phyloP scores from a whole-genome alignment of 2,329 filamentous ascomycete species.

The Aspergillus ibericus region DNA sequence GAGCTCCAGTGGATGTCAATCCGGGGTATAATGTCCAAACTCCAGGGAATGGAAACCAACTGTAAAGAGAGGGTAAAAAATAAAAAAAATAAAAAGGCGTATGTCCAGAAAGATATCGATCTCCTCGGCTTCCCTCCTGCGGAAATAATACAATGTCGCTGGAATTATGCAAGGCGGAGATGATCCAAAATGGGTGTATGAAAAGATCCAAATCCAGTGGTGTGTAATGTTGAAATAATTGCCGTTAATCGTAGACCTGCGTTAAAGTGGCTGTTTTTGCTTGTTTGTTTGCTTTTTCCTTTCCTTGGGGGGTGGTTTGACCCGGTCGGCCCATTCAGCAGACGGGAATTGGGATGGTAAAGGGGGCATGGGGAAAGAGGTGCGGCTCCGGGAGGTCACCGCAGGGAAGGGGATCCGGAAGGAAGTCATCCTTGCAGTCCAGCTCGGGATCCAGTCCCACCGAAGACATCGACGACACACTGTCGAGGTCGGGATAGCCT shows the following conservation, averaged over 20 bases:
- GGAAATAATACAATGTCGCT: slow-evolving; percentile 21
- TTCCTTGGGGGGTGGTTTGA: background rate
- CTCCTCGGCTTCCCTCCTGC: slow-evolving; percentile 15
- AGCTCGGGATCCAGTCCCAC: slow-evolving; percentile 33
- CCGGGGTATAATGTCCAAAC: slow-evolving; percentile 11
- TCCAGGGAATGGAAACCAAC: slow-evolving; percentile 11
- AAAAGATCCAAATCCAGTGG: background rate
- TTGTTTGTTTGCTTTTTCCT: slow-evolving; percentile 2
- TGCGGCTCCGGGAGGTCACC: slow-evolving; percentile 33
- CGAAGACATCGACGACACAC: slow-evolving; percentile 36
- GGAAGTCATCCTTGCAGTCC: slow-evolving; percentile 32
- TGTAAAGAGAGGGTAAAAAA: too few species aligned
- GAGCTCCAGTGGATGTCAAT: slow-evolving; percentile 5
- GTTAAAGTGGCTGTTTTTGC: slow-evolving; percentile 14
- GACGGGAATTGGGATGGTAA: slow-evolving; percentile 28
- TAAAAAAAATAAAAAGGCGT: slow-evolving; percentile 15
- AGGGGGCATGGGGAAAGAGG: slow-evolving; percentile 26
- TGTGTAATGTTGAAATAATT: slow-evolving; percentile 4
- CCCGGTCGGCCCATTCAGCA: slow-evolving; percentile 21
- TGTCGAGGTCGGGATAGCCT: slow-evolving; percentile 38
- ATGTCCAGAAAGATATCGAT: slow-evolving; percentile 21
- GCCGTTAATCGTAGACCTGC: slow-evolving; percentile 21
- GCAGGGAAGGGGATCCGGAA: slow-evolving; percentile 28
- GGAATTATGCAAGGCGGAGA: slow-evolving; percentile 15
- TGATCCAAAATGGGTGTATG: slow-evolving; percentile 6